Base-by-base conservation (phyloP, 495 filamentous ascomycete genomes). In the Lichina pygmaea region DNA sequence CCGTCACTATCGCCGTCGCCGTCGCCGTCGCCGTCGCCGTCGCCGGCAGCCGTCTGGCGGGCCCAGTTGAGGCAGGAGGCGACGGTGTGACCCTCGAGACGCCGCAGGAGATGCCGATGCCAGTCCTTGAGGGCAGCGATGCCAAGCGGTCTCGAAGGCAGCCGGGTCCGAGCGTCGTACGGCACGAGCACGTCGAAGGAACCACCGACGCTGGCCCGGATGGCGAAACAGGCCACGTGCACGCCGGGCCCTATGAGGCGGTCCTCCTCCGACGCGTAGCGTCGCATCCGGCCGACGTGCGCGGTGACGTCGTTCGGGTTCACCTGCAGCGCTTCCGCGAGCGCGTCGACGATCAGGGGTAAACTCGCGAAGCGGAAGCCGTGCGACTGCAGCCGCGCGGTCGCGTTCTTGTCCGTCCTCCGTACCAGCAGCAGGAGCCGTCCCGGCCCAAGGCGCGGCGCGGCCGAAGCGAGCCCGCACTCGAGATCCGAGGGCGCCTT, bases 391-490 rank as follows among this genome's bases (percentile, higher is more conserved):
- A 93, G 60, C 16, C 66, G 68, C 44, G 64, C 57, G 7, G 71
- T 66, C 13, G 77, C 78, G 0, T 62, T 58, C 44, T 60, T 66
- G 31, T 69, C 64, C 3, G 80, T 62, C 34, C 65, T 66, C 11
- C 77, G 77, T n/a, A 86, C 77, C 16, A 86, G 66, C 49, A 91
- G 86, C 50, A 93, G 70, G 43, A 86, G 58, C 45, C 85, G 77
- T 6, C 83, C 83, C 44, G 70, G 73, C 6, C 76, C 72, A 44
- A 44, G 59, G 44, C 42, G 52, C 50, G 42, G 42, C 9, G 39
- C 44, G 45, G 37, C 34, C 15, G 36, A 45, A 24, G 24, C 24
- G 24, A 24, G 24, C 51, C 3, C 7, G 33, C 30, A 7, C 38
- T 48, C 38, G 46, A 32, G 59, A 59, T 37, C 38, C 44, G 17